Conservation (phyloP, 805 yeast genomes). For the Lachancea cidri region DNA sequence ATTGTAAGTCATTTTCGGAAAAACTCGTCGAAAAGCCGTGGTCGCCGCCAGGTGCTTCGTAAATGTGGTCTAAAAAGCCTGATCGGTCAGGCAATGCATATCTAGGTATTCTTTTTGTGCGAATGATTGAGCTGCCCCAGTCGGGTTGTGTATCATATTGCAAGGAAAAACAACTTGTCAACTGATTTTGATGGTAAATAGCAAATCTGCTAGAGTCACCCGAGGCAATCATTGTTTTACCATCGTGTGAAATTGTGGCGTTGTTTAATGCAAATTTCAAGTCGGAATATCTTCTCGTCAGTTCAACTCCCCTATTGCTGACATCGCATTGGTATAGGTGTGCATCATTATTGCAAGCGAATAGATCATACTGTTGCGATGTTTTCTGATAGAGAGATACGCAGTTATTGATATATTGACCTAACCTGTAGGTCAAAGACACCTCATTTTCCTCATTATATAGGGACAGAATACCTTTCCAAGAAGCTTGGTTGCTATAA, state of each 20-base stretch:
- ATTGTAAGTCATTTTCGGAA: slow-evolving; percentile 66
- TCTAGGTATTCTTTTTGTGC: slow-evolving; percentile 24
- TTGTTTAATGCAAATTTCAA: slow-evolving; percentile 70
- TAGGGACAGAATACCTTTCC: slow-evolving; percentile 47
- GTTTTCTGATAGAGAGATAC: slow-evolving; percentile 49
- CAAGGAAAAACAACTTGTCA: slow-evolving; percentile 24
- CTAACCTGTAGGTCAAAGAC: slow-evolving; percentile 52
- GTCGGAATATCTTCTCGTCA: slow-evolving; percentile 40
- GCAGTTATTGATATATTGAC: slow-evolving; percentile 79
- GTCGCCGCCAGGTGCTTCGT: slow-evolving; percentile 55
- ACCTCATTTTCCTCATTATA: slow-evolving; percentile 46
- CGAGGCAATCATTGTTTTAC: slow-evolving; percentile 53
- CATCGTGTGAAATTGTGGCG: slow-evolving; percentile 62
- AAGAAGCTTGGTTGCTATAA: slow-evolving; percentile 29
- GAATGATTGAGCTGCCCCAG: slow-evolving; percentile 29
- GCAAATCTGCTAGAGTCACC: slow-evolving; percentile 75
- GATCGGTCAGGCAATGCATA: slow-evolving; percentile 28
- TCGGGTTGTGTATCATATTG: slow-evolving; percentile 25
- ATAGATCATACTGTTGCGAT: slow-evolving; percentile 46
- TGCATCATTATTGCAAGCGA: slow-evolving; percentile 81
- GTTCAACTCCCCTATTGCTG: slow-evolving; percentile 40
- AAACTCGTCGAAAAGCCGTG: slow-evolving; percentile 81
- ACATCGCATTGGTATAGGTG: slow-evolving; percentile 62
- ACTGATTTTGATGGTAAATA: slow-evolving; percentile 39
- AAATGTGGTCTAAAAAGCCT: slow-evolving; percentile 33